Evolutionary conservation across 306 rosid genomes (phyloP), one percentile per base, ranked within the genome.

Genomic region (Malus fusca): DNA sequence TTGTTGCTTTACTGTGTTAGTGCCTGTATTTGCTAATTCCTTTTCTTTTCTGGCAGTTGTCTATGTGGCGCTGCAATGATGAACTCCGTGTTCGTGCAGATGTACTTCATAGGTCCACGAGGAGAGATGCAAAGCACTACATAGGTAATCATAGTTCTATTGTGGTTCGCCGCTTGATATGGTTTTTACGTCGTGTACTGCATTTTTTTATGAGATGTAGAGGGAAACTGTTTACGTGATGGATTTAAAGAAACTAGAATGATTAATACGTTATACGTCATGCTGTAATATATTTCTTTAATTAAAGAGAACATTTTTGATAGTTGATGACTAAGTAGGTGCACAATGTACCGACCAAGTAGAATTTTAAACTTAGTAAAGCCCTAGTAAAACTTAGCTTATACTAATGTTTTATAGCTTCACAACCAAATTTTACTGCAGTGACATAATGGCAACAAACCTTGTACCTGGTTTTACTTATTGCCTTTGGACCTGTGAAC

Each of bases 61-160:
- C 99, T 72, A 96, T 96, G 99, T 96, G 99, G 99, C 99, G 99
- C 48, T 92, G 99, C 90, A 96, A 81, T 21, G 96, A 85, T 77
- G 99, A 96, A 88, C 93, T 96, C 62, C 98, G 96, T 46, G 89
- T 74, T 76, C 87, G 85, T 31, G 97, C 99, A 3, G 98, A 90
- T 8, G 82, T 84, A 71, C 84, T 96, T 76, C 94, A 92, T 81
- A 80, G 72, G 44, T 82, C 93, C 68, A 75, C 92, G 26, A 92
- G 85, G 78, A 90, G 89, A 89, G 96, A 92, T 86, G 97, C 97
- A 65, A 96, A 96, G 77, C 99, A 96, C 85, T 96, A 92, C 51
- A 96, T 96, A 77, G 99, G 99, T 96, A 74, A 75, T 78, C 71
- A 76, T 65, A 4, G 23, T 12, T 15, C 48, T 78, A 19, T 7